These are phyloP conservation scores for Colletotrichum viniferum DNA, from an alignment of 2,329 filamentous ascomycete genomes.

Conservation along the genomic window DNA sequence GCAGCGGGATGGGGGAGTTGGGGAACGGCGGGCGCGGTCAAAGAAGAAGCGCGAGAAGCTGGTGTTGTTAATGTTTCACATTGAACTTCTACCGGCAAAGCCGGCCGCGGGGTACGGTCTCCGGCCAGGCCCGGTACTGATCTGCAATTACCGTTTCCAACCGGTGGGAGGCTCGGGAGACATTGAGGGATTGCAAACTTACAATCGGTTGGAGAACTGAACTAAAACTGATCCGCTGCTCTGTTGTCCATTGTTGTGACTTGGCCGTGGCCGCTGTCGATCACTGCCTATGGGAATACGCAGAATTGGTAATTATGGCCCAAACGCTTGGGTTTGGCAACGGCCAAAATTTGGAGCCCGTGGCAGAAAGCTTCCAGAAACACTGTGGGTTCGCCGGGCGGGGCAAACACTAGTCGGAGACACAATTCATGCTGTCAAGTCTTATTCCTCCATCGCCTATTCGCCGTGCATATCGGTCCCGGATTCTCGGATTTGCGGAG, in stretches of 20 bases:
- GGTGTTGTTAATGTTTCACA: neutral
- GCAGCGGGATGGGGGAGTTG: neutral
- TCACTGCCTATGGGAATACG: neutral
- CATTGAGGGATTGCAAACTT: neutral
- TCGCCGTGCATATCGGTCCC: neutral
- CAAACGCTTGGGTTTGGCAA: neutral
- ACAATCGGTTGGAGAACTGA: neutral
- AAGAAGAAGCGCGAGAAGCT: neutral
- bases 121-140: neutral
- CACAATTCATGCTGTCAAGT: neutral
- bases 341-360: neutral
- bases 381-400: neutral
- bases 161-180: neutral
- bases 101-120: neutral
- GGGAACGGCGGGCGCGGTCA: neutral
- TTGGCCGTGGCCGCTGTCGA: fast-evolving
- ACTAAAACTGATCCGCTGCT: neutral
- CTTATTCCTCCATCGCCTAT: neutral
- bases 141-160: neutral
- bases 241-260: neutral
- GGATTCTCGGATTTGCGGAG: neutral
- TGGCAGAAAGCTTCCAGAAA: neutral
- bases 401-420: neutral
- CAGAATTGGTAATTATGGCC: neutral
- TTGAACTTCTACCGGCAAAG: neutral